Percentiles rank a stretch among this genome's conserved stretches.
Evolutionary conservation across 2,329 filamentous ascomycete species (phyloP).

Genomic region (Exserohilum rostratum): DNA sequence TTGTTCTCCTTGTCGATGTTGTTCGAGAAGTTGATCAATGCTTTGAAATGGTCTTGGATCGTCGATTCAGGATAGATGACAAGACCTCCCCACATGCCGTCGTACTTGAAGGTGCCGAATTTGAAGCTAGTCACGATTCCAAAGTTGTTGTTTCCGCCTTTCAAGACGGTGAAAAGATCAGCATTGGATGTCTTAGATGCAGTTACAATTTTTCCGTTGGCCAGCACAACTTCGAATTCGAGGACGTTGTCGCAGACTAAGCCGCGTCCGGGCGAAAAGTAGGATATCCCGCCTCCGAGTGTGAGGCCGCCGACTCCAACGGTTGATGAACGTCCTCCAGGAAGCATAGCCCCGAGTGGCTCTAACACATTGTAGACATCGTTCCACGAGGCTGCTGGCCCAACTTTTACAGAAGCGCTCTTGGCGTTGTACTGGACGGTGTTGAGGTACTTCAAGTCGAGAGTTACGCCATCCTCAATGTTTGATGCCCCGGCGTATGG

Average conservation of each 20-base stretch:
- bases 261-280: conserved; percentile 36
- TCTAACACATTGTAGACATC: conserved; percentile 34
- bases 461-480: conserved; percentile 35
- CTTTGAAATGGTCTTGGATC: conserved; percentile 29
- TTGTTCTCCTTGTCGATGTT: conserved; percentile 24
- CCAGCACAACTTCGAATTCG: conserved; percentile 43
- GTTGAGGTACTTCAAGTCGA: conserved; percentile 33
- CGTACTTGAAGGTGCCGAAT: conserved; percentile 30
- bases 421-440: conserved; percentile 22
- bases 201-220: conserved; percentile 35
- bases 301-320: conserved; percentile 37
- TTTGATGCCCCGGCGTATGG: conserved; percentile 34
- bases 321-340: conserved; percentile 31
- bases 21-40: conserved; percentile 28
- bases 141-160: conserved; percentile 45
- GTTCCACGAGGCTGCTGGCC: conserved; percentile 34
- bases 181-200: conserved; percentile 21
- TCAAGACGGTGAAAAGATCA: conserved; percentile 42
- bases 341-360: conserved; percentile 26
- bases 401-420: conserved; percentile 25
- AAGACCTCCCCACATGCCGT: conserved; percentile 47
- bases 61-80: conserved; percentile 24
- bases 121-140: conserved; percentile 42
- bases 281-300: conserved; percentile 38
- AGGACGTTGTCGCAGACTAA: conserved; percentile 41